Percentiles rank a stretch among this genome's conserved stretches.
These are phyloP conservation scores for Gillenia trifoliata DNA, from an alignment of 306 rosid genomes.

Conservation along the genomic window DNA sequence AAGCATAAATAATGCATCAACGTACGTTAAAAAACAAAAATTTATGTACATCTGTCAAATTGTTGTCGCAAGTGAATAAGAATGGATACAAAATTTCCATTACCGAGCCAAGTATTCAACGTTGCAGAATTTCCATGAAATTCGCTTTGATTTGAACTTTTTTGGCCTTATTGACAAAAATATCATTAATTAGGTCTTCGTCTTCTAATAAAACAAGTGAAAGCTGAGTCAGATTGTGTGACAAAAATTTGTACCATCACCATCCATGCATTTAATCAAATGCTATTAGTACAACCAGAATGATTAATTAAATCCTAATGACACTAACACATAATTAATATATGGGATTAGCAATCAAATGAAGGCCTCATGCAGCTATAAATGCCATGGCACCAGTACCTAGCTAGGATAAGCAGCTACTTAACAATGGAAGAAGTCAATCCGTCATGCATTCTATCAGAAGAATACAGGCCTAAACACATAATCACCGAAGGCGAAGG, in stretches of 20 bases:
- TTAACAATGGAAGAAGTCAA: not conserved
- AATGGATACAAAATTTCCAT: not conserved
- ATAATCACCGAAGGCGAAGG: slow-evolving; percentile 4
- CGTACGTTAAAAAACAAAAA: too few relatives aligned
- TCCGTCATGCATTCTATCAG: not conserved
- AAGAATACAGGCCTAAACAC: not conserved
- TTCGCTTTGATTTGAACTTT: not conserved
- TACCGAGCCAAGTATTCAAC: not conserved
- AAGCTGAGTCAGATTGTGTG: not conserved
- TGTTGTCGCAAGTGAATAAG: not conserved
- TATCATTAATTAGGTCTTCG: too few relatives aligned
- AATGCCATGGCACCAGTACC: not conserved
- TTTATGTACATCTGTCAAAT: not conserved
- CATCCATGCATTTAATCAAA: not conserved
- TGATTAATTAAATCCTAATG: not conserved
- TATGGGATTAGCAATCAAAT: not conserved
- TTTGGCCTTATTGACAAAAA: too few relatives aligned
- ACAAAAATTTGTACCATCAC: not conserved
- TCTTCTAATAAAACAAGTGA: too few relatives aligned
- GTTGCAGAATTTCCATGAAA: not conserved
- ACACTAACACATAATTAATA: not conserved
- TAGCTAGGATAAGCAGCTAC: not conserved
- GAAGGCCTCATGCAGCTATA: not conserved
- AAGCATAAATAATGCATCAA: too few relatives aligned
- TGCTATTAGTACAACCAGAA: not conserved